A percentile compares a stretch with the other conserved stretches of the same genome.
Conservation (phyloP, 805 yeast species). For the Alloascoidea africana region DNA sequence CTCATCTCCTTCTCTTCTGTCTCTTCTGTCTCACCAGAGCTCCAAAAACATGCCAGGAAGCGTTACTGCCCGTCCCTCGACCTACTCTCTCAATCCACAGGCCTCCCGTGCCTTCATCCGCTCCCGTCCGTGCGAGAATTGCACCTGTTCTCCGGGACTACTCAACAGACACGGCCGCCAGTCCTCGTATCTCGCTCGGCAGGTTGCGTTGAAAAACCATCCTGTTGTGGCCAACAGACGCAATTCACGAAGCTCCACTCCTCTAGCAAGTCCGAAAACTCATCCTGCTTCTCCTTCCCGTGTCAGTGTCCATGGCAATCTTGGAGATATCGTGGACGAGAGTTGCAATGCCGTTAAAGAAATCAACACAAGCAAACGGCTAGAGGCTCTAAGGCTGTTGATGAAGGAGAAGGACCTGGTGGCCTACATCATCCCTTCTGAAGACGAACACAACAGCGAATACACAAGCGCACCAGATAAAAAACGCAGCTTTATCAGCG, state of each 20-base stretch:
- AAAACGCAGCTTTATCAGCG: constrained; percentile 70
- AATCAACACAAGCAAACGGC: constrained; percentile 42
- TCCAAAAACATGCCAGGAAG: not conserved
- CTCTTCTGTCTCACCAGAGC: not conserved
- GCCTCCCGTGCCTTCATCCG: no score
- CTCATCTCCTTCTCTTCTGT: no score
- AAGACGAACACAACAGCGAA: constrained; percentile 90
- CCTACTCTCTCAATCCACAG: not conserved
- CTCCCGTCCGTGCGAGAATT: constrained; percentile 35
- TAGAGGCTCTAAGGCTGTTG: constrained; percentile 40
- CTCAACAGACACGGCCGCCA: constrained; percentile 52
- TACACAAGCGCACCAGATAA: constrained; percentile 73
- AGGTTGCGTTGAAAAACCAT: constrained; percentile 7
- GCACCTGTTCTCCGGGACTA: constrained; percentile 78
- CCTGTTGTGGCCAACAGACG: no score
- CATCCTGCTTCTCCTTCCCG: no score
- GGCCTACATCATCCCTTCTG: constrained; percentile 70
- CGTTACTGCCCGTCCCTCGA: not conserved
- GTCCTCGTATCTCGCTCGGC: constrained; percentile 35
- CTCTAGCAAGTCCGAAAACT: no score
- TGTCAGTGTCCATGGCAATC: no score
- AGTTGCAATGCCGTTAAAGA: no score
- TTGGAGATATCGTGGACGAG: no score
- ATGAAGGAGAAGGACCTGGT: constrained; percentile 54
- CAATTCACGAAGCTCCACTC: no score